A percentile compares a stretch with the other conserved stretches of the same genome.
Evolutionary conservation across 2,329 filamentous ascomycete genomes (phyloP).

Genomic region (Trichophyton simii): DNA sequence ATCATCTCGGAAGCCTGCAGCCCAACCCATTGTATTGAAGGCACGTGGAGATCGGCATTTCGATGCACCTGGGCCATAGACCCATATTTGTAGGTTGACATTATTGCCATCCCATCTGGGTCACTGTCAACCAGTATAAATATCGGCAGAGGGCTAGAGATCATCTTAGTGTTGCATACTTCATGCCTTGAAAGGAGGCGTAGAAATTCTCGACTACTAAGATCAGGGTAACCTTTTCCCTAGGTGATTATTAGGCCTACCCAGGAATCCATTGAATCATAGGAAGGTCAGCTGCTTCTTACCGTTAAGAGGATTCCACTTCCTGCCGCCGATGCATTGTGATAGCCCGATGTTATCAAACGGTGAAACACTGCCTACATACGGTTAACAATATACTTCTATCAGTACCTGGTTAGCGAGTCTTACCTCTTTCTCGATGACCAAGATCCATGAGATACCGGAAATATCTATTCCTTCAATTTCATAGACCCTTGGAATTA

Average conservation of each 20-base stretch:
- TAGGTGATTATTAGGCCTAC: conserved; percentile 17
- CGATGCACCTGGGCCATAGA: conserved; percentile 46
- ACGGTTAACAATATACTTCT: background rate
- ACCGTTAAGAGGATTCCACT: conserved; percentile 47
- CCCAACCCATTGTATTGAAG: conserved; percentile 46
- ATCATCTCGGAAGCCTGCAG: conserved; percentile 32
- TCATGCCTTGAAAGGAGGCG: conserved; percentile 28
- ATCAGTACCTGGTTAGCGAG: background rate
- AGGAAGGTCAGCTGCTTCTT: conserved; percentile 13
- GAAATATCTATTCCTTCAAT: conserved; percentile 35
- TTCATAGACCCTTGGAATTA: conserved; percentile 40
- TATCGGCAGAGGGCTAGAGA: conserved; percentile 21
- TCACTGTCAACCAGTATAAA: conserved; percentile 48
- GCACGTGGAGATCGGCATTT: conserved; percentile 34
- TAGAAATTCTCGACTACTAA: conserved; percentile 44
- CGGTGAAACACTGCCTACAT: conserved; percentile 49
- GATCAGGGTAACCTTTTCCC: conserved; percentile 54
- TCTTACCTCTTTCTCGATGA: conserved; percentile 51
- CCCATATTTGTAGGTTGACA: conserved; percentile 52
- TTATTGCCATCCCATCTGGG: conserved; percentile 50
- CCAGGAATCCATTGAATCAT: background rate
- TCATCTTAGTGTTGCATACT: background rate
- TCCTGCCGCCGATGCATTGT: conserved; percentile 29
- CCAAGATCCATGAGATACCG: conserved; percentile 44
- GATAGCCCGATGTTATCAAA: conserved; percentile 38